Percentiles rank a stretch among this genome's conserved stretches.
Evolutionary conservation across 805 yeast genomes (phyloP).

Genomic region (Starmera caribaea): DNA sequence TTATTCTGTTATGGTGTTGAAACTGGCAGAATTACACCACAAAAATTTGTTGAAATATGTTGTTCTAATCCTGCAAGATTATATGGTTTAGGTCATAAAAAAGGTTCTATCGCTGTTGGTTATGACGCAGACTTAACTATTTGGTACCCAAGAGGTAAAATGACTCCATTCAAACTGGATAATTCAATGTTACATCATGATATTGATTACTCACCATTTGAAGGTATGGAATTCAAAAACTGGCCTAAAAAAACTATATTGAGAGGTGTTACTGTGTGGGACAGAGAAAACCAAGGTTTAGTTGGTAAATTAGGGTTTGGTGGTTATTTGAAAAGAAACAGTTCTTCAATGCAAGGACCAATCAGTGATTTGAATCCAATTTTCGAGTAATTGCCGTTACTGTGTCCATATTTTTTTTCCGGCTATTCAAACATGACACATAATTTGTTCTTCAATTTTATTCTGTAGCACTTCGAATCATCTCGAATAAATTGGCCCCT

Average conservation of each 20-base stretch:
- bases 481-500: too few species aligned
- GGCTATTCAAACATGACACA: too few species aligned
- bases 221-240: conserved; percentile 29
- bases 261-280: conserved; percentile 27
- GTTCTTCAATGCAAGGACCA: conserved; percentile 15
- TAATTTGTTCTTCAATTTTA: too few species aligned
- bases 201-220: conserved; percentile 31
- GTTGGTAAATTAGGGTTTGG: conserved; percentile 14
- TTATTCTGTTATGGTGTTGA: conserved; percentile 36
- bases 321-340: conserved; percentile 19
- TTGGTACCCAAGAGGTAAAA: conserved; percentile 33
- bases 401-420: too few species aligned
- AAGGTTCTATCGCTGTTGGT: conserved; percentile 36
- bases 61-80: conserved; percentile 36
- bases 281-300: conserved; percentile 11
- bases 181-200: conserved; percentile 26
- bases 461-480: too few species aligned
- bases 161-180: conserved; percentile 17
- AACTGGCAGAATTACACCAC: conserved; percentile 28
- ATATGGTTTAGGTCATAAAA: conserved; percentile 31
- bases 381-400: neutral
- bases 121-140: conserved; percentile 38
- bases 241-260: conserved; percentile 37
- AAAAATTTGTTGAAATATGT: conserved; percentile 34
- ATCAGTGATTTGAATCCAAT: conserved; percentile 14